Conservation (phyloP, 2,329 filamentous ascomycete species). For the Cladorrhinum sp. region DNA sequence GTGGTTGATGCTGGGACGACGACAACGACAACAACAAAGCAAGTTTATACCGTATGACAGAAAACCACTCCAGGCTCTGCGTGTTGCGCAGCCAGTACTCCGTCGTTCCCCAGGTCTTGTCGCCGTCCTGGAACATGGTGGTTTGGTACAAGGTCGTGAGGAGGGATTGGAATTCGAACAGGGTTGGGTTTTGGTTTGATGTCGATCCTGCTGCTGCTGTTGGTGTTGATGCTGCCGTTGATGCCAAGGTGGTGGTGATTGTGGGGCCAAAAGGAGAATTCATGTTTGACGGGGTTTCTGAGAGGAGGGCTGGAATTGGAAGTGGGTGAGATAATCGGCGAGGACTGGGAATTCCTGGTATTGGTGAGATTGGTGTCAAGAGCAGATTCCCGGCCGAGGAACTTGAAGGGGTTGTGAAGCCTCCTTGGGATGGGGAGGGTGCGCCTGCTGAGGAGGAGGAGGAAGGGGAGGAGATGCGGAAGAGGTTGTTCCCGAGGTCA, state of each 20-base stretch:
- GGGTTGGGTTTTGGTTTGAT: too few species aligned
- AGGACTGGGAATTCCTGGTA: background rate
- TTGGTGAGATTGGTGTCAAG: background rate
- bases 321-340: background rate
- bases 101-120: slow-evolving; percentile 21
- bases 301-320: background rate
- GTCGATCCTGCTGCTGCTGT: background rate
- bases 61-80: slow-evolving; percentile 18
- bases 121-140: slow-evolving; percentile 20
- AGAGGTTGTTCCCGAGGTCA: background rate
- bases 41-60: slow-evolving; percentile 18
- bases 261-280: too few species aligned
- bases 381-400: background rate
- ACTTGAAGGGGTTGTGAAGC: background rate
- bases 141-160: slow-evolving; percentile 13
- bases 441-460: background rate
- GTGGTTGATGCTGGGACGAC: too few species aligned
- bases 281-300: too few species aligned
- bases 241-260: too few species aligned
- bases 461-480: background rate
- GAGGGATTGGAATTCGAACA: slow-evolving; percentile 11
- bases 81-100: slow-evolving; percentile 19
- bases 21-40: slow-evolving; percentile 3
- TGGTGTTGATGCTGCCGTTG: background rate
- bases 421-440: background rate